Percentiles rank a stretch among this genome's conserved stretches.
Conservation (phyloP, 2,329 filamentous ascomycete genomes). For the Fusarium graminum region DNA sequence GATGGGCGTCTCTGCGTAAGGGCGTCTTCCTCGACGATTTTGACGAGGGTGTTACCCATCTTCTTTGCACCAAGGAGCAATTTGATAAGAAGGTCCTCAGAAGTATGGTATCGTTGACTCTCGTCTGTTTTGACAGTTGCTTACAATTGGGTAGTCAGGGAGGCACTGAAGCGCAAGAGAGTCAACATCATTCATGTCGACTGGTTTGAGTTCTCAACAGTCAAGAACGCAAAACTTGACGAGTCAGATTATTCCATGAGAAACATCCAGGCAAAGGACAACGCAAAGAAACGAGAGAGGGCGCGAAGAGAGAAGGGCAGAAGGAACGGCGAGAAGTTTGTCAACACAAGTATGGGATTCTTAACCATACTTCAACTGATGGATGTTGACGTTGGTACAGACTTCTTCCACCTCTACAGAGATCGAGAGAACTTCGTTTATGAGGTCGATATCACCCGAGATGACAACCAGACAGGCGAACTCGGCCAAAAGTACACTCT, state of each 20-base stretch:
- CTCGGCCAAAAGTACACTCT: slow-evolving; percentile 70
- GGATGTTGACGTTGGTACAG: slow-evolving; percentile 53
- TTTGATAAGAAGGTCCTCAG: slow-evolving; percentile 63
- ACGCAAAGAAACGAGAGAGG: slow-evolving; percentile 51
- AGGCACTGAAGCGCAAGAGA: slow-evolving; percentile 53
- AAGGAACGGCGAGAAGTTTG: slow-evolving; percentile 57
- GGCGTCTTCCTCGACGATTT: slow-evolving; percentile 69
- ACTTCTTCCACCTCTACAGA: slow-evolving; percentile 72
- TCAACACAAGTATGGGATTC: slow-evolving; percentile 60
- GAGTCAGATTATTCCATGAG: slow-evolving; percentile 60
- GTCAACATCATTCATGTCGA: slow-evolving; percentile 62
- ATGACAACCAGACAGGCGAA: slow-evolving; percentile 59
- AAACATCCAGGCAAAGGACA: slow-evolving; percentile 49
- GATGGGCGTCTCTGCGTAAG: slow-evolving; percentile 74
- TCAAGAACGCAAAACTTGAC: slow-evolving; percentile 50
- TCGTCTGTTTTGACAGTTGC: background rate
- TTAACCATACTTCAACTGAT: background rate
- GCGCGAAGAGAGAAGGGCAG: slow-evolving; percentile 56
- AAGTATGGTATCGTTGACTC: slow-evolving; percentile 47
- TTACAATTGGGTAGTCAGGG: slow-evolving; percentile 51
- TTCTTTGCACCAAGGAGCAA: slow-evolving; percentile 74
- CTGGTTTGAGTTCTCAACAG: slow-evolving; percentile 65
- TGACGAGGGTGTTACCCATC: slow-evolving; percentile 73
- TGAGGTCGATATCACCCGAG: slow-evolving; percentile 70
- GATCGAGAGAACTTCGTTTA: slow-evolving; percentile 75